Evolutionary conservation across 176 grass and related monocot species (phyloP).

Genomic region (Triticum monococcum): DNA sequence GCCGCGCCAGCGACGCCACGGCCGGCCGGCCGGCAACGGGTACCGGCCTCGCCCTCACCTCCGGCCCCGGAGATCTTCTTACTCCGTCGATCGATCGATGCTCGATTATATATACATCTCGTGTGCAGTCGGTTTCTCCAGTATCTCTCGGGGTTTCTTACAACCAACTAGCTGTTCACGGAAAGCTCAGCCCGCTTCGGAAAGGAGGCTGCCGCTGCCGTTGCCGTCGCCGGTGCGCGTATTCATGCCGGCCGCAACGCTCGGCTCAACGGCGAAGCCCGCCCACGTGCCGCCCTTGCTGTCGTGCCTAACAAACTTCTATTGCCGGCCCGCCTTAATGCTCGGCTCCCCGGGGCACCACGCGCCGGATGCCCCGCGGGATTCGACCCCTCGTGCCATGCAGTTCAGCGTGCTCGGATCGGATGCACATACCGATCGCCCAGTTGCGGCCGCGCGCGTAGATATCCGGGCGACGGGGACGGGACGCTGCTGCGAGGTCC

Average conservation of each 20-base stretch:
- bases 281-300: conserved; percentile 6
- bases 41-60: conserved; percentile 3
- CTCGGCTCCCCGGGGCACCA: not conserved
- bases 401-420: too few species aligned
- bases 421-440: not conserved
- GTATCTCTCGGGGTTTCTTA: not conserved
- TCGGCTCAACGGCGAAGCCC: not conserved
- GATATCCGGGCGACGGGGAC: not conserved
- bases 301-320: conserved; percentile 25
- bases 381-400: not conserved
- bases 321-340: conserved; percentile 2
- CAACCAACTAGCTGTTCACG: not conserved
- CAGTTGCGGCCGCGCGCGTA: not conserved
- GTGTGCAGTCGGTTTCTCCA: not conserved
- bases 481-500: not conserved
- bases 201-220: not conserved
- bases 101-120: not conserved
- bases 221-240: not conserved
- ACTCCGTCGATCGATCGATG: not conserved
- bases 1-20: conserved; percentile 18
- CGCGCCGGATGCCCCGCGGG: not conserved
- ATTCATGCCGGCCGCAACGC: not conserved
- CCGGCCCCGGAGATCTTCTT: not conserved
- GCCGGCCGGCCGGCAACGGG: not conserved
- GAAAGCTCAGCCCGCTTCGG: not conserved